Evolutionary conservation across 2,329 filamentous ascomycete genomes (phyloP).

Genomic region (Claviceps sorghi): DNA sequence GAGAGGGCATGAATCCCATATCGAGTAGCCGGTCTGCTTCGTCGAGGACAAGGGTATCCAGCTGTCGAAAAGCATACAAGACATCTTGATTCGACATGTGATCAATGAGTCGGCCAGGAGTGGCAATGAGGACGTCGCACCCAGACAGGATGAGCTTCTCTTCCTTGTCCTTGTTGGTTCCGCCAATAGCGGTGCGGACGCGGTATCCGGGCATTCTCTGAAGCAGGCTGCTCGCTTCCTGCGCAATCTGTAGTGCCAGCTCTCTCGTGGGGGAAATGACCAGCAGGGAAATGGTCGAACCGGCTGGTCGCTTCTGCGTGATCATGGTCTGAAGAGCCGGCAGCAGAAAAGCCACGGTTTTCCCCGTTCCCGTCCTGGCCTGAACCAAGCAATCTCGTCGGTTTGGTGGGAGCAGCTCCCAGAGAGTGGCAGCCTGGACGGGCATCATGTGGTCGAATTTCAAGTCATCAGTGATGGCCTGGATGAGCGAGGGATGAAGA

Average conservation of each 20-base stretch:
- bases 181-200: constrained; percentile 67
- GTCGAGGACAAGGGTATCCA: constrained; percentile 72
- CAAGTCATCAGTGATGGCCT: constrained; percentile 33
- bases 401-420: constrained; percentile 30
- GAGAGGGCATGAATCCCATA: constrained; percentile 66
- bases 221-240: constrained; percentile 56
- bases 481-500: constrained; percentile 29
- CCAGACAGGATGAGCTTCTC: constrained; percentile 56
- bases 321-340: constrained; percentile 72
- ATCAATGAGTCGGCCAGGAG: constrained; percentile 64
- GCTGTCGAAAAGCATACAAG: constrained; percentile 46
- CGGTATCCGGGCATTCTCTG: constrained; percentile 60
- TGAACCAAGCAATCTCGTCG: constrained; percentile 51
- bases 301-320: constrained; percentile 19
- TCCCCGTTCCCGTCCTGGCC: constrained; percentile 77
- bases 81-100: constrained; percentile 62
- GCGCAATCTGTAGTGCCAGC: constrained; percentile 53
- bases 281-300: constrained; percentile 39
- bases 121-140: constrained; percentile 69
- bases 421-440: constrained; percentile 38
- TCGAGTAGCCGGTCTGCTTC: constrained; percentile 73
- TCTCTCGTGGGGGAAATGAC: constrained; percentile 59
- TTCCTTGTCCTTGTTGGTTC: constrained; percentile 58
- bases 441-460: constrained; percentile 39
- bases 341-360: constrained; percentile 70